Conservation (phyloP, 2,329 filamentous ascomycete species). For the Aquanectria penicillioides region DNA sequence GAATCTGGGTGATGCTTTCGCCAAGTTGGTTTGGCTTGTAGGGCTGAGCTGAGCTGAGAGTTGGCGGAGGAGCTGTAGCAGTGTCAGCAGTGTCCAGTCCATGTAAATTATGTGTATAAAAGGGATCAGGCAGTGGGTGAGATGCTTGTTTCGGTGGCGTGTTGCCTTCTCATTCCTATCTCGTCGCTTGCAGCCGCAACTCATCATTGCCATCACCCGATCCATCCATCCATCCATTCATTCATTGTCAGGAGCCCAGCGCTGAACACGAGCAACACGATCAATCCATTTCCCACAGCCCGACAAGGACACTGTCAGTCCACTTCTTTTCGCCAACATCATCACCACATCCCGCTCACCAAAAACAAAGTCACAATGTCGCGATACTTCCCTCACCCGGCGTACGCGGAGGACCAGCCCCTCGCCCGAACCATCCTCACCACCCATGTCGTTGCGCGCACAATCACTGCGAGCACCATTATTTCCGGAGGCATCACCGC, state of each 20-base stretch:
- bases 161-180: background rate
- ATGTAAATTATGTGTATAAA: constrained; percentile 1
- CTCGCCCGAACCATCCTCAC: constrained; percentile 64
- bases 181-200: background rate
- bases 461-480: constrained; percentile 62
- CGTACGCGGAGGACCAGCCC: constrained; percentile 72
- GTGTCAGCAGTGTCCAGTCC: too few relatives aligned
- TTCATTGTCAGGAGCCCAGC: background rate
- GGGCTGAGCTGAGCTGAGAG: constrained; percentile 5
- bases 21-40: background rate
- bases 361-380: constrained; percentile 55
- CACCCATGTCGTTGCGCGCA: constrained; percentile 67
- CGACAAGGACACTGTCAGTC: background rate
- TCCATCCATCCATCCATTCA: background rate
- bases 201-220: background rate
- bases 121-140: background rate
- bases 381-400: constrained; percentile 62
- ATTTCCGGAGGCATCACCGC: constrained; percentile 55
- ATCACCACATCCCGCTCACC: too few relatives aligned
- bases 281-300: too few relatives aligned
- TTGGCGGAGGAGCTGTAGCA: background rate
- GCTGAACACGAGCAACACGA: too few relatives aligned
- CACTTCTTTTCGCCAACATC: background rate
- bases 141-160: background rate
- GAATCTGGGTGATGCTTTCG: constrained; percentile 12